These are phyloP conservation scores for Botrytis pseudocinerea DNA, from an alignment of 2,329 filamentous ascomycete species.

Conservation along the genomic window DNA sequence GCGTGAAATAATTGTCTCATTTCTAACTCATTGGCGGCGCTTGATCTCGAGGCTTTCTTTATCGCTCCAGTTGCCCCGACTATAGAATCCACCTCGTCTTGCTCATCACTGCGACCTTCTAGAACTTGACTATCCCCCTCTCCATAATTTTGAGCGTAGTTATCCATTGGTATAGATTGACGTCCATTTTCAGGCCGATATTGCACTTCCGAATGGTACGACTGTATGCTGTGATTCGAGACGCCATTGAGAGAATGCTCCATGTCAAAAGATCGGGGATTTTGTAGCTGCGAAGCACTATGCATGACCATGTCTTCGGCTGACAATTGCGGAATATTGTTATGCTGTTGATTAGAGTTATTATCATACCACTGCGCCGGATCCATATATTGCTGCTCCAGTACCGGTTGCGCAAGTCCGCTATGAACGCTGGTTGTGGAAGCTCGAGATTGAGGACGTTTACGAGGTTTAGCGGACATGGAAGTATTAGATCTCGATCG, in stretches of 20 bases:
- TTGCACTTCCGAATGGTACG: slow-evolving; percentile 47
- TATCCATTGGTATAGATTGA: slow-evolving; percentile 56
- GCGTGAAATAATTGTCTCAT: slow-evolving; percentile 72
- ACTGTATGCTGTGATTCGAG: slow-evolving; percentile 46
- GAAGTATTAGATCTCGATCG: slow-evolving; percentile 50
- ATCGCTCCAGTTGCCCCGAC: slow-evolving; percentile 48
- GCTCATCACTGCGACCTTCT: slow-evolving; percentile 55
- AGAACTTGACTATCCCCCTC: slow-evolving; percentile 61
- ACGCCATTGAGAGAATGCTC: slow-evolving; percentile 52
- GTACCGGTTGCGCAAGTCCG: slow-evolving; percentile 36
- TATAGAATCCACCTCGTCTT: slow-evolving; percentile 57
- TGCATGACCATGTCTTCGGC: slow-evolving; percentile 62
- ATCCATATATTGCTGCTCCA: slow-evolving; percentile 39
- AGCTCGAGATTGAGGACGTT: slow-evolving; percentile 49
- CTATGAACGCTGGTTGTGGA: slow-evolving; percentile 51
- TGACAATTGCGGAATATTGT: slow-evolving; percentile 46
- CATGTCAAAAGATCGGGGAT: slow-evolving; percentile 50
- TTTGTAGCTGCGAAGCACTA: slow-evolving; percentile 56
- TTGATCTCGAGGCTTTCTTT: slow-evolving; percentile 64
- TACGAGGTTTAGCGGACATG: slow-evolving; percentile 45
- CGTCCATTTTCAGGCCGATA: slow-evolving; percentile 43
- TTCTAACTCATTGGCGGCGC: slow-evolving; percentile 78
- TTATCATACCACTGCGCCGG: slow-evolving; percentile 40
- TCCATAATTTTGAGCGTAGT: slow-evolving; percentile 56
- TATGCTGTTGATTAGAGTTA: slow-evolving; percentile 36